Conservation (phyloP, 306 rosid species). For the Vigna radiata region DNA sequence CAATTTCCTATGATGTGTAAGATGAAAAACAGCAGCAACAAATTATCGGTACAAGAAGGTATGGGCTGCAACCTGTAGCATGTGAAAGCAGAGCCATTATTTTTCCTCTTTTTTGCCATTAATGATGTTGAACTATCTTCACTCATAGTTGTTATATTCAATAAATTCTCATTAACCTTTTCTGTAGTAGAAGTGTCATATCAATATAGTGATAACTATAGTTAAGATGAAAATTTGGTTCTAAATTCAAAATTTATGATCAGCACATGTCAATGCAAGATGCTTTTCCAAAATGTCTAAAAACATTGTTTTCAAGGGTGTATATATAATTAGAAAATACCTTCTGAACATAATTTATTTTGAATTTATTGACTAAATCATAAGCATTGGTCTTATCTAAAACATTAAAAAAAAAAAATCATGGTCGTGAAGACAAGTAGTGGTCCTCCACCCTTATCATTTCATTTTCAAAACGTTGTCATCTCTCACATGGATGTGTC, state of each 20-base stretch:
- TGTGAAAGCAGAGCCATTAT: background rate
- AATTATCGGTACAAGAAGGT: background rate
- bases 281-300: background rate
- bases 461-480: background rate
- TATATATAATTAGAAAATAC: background rate
- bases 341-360: background rate
- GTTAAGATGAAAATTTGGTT: too few species aligned
- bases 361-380: background rate
- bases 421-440: background rate
- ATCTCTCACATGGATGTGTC: constrained; percentile 34
- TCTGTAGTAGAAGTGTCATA: too few species aligned
- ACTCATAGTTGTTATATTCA: background rate
- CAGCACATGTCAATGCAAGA: background rate
- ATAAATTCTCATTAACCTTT: background rate
- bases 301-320: background rate
- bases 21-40: background rate
- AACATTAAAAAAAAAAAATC: too few species aligned
- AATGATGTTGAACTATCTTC: constrained; percentile 1
- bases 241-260: too few species aligned
- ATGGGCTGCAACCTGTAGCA: too few species aligned
- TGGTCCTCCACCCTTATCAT: background rate
- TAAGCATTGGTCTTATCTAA: background rate
- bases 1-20: background rate
- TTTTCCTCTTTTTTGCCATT: background rate
- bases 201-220: too few species aligned